Conservation (phyloP, 202 grass and related monocot species). For the Miscanthus sacchariflorus region DNA sequence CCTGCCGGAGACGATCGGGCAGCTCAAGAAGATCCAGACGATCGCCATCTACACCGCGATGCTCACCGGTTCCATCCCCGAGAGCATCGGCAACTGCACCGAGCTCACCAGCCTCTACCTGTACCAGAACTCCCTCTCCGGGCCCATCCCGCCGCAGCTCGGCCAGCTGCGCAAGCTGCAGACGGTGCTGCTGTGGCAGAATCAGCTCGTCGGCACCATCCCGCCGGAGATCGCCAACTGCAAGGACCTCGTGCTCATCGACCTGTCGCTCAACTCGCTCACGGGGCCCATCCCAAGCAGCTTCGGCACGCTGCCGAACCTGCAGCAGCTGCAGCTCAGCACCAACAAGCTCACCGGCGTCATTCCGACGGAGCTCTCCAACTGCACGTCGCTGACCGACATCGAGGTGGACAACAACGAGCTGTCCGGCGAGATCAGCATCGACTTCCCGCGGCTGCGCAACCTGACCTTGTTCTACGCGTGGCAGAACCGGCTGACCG, state of each 20-base stretch:
- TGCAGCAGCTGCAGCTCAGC: constrained; percentile 90
- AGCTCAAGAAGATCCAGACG: constrained; percentile 83
- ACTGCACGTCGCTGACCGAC: constrained; percentile 75
- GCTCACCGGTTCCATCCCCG: constrained; percentile 80
- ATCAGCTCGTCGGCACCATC: constrained; percentile 78
- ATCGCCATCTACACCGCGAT: constrained; percentile 90
- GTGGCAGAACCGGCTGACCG: constrained; percentile 92
- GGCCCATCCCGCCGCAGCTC: constrained; percentile 66
- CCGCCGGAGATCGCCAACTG: constrained; percentile 78
- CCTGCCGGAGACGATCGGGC: constrained; percentile 79
- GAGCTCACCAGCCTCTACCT: constrained; percentile 83
- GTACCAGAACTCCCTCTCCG: constrained; percentile 87
- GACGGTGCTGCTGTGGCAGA: constrained; percentile 94
- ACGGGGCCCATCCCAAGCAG: constrained; percentile 75
- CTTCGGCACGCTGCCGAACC: constrained; percentile 67
- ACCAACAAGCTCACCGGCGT: constrained; percentile 80
- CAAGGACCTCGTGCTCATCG: constrained; percentile 72
- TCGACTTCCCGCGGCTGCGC: constrained; percentile 70
- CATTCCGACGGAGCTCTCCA: constrained; percentile 79
- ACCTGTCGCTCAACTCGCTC: constrained; percentile 85
- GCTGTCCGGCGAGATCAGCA: constrained; percentile 68
- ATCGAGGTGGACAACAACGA: constrained; percentile 91
- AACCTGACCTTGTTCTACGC: constrained; percentile 92
- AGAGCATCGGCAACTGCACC: constrained; percentile 86
- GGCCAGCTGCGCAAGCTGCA: constrained; percentile 77